Conservation (phyloP, 1,284 basidiomycete species). For the Xerocomus amazonicus region DNA sequence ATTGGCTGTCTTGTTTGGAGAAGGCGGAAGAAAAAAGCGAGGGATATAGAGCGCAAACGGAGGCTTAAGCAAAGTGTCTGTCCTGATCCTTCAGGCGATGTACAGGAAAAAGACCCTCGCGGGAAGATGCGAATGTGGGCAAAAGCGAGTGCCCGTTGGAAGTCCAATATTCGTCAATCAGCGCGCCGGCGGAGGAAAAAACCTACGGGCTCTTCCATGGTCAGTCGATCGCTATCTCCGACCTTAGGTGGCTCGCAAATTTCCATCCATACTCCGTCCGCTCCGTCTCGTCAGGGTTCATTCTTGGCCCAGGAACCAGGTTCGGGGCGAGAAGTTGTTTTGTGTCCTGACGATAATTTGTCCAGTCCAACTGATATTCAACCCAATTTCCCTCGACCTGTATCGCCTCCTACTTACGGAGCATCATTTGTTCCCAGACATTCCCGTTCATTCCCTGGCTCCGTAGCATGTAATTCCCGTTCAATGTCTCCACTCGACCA, state of each 20-base stretch:
- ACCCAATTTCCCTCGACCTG: constrained; percentile 5
- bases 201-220: constrained; percentile 23
- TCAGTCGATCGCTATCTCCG: constrained; percentile 25
- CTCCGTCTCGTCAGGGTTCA: constrained; percentile 14
- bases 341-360: neutral
- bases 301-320: constrained; percentile 6
- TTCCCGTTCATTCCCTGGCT: neutral
- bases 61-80: constrained; percentile 24
- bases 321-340: neutral
- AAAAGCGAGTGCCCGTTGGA: constrained; percentile 61
- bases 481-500: neutral
- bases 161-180: constrained; percentile 51
- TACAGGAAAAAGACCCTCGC: constrained; percentile 42
- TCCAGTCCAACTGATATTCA: neutral
- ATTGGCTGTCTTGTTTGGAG: constrained; percentile 58
- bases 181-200: constrained; percentile 52
- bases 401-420: constrained; percentile 30
- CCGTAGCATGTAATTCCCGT: constrained; percentile 2
- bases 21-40: constrained; percentile 37
- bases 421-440: constrained; percentile 12
- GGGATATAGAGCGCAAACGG: constrained; percentile 24
- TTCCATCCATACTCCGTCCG: neutral
- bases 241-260: constrained; percentile 7
- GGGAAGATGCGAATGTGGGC: constrained; percentile 58
- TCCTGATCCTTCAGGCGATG: constrained; percentile 27